Percentiles rank a stretch among this genome's conserved stretches.
phyloP scores from a whole-genome alignment of 441 rosid genomes.

The Caryocar brasiliense region DNA sequence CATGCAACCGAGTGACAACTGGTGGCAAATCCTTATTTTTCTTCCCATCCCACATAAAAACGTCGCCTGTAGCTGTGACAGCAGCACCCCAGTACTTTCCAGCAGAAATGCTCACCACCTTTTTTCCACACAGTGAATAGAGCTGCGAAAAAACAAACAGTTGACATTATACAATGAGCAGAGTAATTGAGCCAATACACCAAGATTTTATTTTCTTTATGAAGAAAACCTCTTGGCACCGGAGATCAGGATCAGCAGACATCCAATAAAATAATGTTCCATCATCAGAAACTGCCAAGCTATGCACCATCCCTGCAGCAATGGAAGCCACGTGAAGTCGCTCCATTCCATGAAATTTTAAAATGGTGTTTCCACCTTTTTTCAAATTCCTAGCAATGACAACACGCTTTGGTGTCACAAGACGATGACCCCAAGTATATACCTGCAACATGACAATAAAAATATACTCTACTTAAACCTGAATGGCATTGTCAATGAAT shows the following conservation, averaged over 20 bases:
- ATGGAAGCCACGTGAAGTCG: conserved; percentile 69
- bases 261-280: conserved; percentile 89
- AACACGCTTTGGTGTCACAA: conserved; percentile 89
- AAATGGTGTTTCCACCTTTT: conserved; percentile 53
- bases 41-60: conserved; percentile 91
- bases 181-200: neutral
- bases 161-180: neutral
- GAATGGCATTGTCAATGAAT: neutral
- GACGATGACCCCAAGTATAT: conserved; percentile 93
- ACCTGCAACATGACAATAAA: conserved; percentile 41
- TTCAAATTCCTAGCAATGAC: conserved; percentile 58
- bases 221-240: conserved; percentile 79
- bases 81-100: conserved; percentile 91
- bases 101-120: conserved; percentile 67
- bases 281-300: conserved; percentile 86
- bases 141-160: conserved; percentile 34
- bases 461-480: neutral
- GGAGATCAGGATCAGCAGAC: conserved; percentile 80
- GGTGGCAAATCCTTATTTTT: conserved; percentile 51
- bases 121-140: conserved; percentile 47
- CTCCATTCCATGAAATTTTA: conserved; percentile 67
- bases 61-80: conserved; percentile 78
- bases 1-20: conserved; percentile 57
- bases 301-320: conserved; percentile 91
- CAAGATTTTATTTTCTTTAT: conserved; percentile 6